Conservation (phyloP, 768 basidiomycete species). For the Paxillus involutus region DNA sequence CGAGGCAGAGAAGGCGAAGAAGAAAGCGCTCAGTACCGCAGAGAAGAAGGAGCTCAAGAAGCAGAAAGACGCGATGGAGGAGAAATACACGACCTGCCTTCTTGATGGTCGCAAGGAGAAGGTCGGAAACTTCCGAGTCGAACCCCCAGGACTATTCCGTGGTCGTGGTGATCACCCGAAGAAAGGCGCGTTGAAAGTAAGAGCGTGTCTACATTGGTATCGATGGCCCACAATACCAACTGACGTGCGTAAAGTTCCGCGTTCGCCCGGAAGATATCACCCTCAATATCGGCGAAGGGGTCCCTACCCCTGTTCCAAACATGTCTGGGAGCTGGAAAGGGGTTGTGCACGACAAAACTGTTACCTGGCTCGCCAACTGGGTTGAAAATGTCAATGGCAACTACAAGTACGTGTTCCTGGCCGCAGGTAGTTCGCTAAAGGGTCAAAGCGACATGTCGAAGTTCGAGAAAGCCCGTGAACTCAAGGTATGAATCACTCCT, state of each 20-base stretch:
- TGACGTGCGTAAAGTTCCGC: conserved; percentile 55
- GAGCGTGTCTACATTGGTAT: conserved; percentile 11
- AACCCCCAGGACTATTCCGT: conserved; percentile 97
- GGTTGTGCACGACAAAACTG: conserved; percentile 89
- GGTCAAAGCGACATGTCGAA: conserved; percentile 98
- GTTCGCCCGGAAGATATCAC: conserved; percentile 95
- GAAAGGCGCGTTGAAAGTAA: conserved; percentile 92
- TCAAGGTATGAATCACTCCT: conserved; percentile 62
- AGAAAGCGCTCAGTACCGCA: conserved; percentile 78
- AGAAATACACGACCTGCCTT: conserved; percentile 80
- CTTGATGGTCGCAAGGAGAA: conserved; percentile 98
- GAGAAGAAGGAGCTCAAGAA: conserved; percentile 94
- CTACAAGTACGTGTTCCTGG: conserved; percentile 97
- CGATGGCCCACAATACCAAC: conserved; percentile 5
- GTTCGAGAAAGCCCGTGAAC: conserved; percentile 96
- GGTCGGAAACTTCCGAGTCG: conserved; percentile 95
- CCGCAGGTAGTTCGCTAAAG: conserved; percentile 96
- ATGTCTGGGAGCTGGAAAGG: conserved; percentile 90
- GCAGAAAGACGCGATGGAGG: conserved; percentile 79
- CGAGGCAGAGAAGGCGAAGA: conserved; percentile 89
- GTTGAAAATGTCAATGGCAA: conserved; percentile 96
- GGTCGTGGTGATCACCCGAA: conserved; percentile 98
- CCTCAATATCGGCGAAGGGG: conserved; percentile 84
- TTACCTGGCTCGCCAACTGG: conserved; percentile 99
- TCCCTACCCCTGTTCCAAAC: conserved; percentile 81